Base-by-base conservation (phyloP, 2,329 filamentous ascomycete species). In the Sporothrix variecibatus region DNA sequence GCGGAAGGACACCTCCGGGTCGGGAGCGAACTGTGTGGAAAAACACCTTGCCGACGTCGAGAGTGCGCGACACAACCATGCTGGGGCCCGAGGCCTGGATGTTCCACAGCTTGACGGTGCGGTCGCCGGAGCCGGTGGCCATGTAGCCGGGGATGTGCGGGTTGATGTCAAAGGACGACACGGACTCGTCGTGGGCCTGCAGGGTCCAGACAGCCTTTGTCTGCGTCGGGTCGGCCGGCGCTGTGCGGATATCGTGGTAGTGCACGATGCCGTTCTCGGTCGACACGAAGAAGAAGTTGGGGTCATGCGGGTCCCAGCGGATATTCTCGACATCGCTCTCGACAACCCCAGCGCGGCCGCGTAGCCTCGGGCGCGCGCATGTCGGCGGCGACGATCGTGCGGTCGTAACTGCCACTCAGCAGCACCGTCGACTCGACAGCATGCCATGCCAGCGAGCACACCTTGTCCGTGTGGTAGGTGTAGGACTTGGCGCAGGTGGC, bases 101-200 rank as follows among this genome's bases (percentile, higher is more conserved):
- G 83, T 97, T 97, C 96, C 96, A 99, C 74, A 99, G 87, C 87
- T 99, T 99, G 79, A 98, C 94, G 6, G 92, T 93, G 86, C 94
- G 95, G 86, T 99, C 96, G 17, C 93, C 95, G 1, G 94, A 97
- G 2, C 95, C 96, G 0, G 96, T 98, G 17, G 90, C 96, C 83
- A 99, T 89, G 87, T 94, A 98, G 60, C 96, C 96, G 0, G 96
- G 95, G 75, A 99, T 94, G 69, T 91, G 86, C 3, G 91, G 88
- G 86, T 98, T 98, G 84, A 98, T 89, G 82, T 97, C 95, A 81
- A 99, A 98, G 0, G 94, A 91, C 9, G 94, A 97, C 62, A 98
- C 88, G 2, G 94, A 93, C 82, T 95, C 91, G 81, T 98, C 94
- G 85, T 99, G 96, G 20, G 96, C 96, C 84, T 99, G 96, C 71